Percentiles rank a stretch among this genome's conserved stretches.
Evolutionary conservation across 2,329 filamentous ascomycete genomes (phyloP).

Genomic region (Macrophomina phaseolina): DNA sequence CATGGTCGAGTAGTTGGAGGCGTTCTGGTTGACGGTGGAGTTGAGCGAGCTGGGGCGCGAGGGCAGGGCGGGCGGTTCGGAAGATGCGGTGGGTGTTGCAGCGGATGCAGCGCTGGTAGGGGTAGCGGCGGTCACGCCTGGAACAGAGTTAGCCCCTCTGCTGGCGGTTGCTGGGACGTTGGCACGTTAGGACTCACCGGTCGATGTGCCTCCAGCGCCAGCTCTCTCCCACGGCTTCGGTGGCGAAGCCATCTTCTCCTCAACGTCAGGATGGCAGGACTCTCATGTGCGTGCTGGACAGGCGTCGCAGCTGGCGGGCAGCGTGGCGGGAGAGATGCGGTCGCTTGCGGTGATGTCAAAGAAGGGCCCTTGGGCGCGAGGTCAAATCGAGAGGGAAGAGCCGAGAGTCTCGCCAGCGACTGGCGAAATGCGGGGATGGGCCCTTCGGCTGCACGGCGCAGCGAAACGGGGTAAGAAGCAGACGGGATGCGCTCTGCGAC

Average conservation of each 20-base stretch:
- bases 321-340: conserved; percentile 9
- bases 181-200: conserved; percentile 20
- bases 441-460: conserved; percentile 5
- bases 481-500: not conserved
- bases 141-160: conserved; percentile 21
- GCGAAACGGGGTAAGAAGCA: not conserved
- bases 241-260: conserved; percentile 70
- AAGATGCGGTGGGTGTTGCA: conserved; percentile 46
- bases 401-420: conserved; percentile 13
- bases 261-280: conserved; percentile 33
- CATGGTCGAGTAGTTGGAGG: conserved; percentile 76
- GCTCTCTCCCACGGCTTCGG: conserved; percentile 97
- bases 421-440: conserved; percentile 22
- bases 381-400: conserved; percentile 6
- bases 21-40: conserved; percentile 84
- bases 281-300: conserved; percentile 29
- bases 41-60: conserved; percentile 79
- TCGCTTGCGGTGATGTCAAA: conserved; percentile 28
- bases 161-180: not conserved
- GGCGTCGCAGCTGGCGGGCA: conserved; percentile 9
- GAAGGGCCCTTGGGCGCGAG: conserved; percentile 12
- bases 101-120: conserved; percentile 49
- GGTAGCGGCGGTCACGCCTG: conserved; percentile 42
- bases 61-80: conserved; percentile 72
- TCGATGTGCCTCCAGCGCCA: conserved; percentile 57